phyloP scores from a whole-genome alignment of 441 rosid species.

The Eutrema salsugineum region DNA sequence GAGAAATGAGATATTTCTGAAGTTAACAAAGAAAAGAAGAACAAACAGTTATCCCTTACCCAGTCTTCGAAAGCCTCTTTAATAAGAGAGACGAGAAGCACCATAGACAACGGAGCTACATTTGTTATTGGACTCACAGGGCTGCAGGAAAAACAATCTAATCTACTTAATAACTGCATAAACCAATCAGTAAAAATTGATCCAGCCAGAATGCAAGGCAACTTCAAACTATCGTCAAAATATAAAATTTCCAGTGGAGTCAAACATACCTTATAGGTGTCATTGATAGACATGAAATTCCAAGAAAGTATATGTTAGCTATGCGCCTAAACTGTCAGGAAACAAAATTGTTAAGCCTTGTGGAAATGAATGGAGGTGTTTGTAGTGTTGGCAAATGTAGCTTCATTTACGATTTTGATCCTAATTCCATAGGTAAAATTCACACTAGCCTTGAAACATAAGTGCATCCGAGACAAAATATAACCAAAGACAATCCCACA shows the following conservation, averaged over 20 bases:
- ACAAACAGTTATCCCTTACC: constrained; percentile 49
- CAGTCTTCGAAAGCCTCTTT: constrained; percentile 99
- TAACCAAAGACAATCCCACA: background rate
- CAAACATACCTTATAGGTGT: constrained; percentile 85
- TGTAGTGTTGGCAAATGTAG: background rate
- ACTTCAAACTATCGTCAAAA: background rate
- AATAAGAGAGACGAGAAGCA: constrained; percentile 94
- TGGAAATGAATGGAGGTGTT: background rate
- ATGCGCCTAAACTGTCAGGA: constrained; percentile 98
- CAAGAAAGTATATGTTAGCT: constrained; percentile 91
- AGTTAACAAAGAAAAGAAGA: constrained; percentile 8
- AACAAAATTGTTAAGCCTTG: constrained; percentile 2
- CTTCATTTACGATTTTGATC: background rate
- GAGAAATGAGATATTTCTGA: background rate
- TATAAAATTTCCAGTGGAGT: background rate
- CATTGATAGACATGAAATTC: constrained; percentile 89
- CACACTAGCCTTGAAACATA: background rate
- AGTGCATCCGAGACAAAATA: background rate
- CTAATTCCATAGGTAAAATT: background rate
- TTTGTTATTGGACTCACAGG: constrained; percentile 98
- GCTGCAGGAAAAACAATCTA: constrained; percentile 52
- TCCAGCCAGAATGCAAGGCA: background rate
- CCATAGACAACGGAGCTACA: constrained; percentile 87
- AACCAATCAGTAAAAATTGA: background rate
- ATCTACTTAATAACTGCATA: background rate